Base-by-base conservation (phyloP, 305 asterid genomes). In the Fraxinus xanthoxyloides region DNA sequence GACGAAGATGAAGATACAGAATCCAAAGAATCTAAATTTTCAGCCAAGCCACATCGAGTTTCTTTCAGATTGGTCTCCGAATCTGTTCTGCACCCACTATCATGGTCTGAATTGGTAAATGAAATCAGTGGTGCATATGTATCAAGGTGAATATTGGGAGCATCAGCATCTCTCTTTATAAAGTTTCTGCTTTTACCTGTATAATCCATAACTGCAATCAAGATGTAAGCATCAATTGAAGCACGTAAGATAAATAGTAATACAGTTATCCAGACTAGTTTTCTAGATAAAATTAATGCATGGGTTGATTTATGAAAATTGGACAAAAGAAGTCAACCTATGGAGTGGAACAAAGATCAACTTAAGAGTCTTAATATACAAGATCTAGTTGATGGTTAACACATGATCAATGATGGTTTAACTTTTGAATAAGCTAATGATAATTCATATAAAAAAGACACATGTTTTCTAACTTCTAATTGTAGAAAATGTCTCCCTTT, bases 191-290 rank as follows among this genome's bases (percentile, higher is more conserved):
- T 77, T 81, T 75, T 85, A 80, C 73, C 84, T 80, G 82, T 90
- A 85, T 56, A 2, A 72, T 85, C 91, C 95, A 92, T 94, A 79
- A 40, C 90, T 79, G 85, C 80, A 84, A 86, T 23, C 81, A 67
- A 65, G 65, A 67, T 26, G 40, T 61, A 77, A 82, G 72, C 76
- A 82, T 81, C 74, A 38, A 80, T 85, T 54, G 28, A 56, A 56
- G 69, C 75, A 83, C 61, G 77, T 43, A 38, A n/a, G 35, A 73
- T 3, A 43, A 28, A 78, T 36, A 48, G 40, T 30, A 75, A 61
- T 70, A 74, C 12, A 28, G 81, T 38, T 38, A 82, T 36, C 13
- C 38, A 69, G 74, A 35, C 21, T 17, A 19, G 21, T n/a, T 79
- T 26, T 15, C 43, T n/a, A 65, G 51, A 19, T 59, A 28, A 56